These are phyloP conservation scores for Sporobolomyces pararoseus DNA, from an alignment of 768 basidiomycete species.

Conservation along the genomic window DNA sequence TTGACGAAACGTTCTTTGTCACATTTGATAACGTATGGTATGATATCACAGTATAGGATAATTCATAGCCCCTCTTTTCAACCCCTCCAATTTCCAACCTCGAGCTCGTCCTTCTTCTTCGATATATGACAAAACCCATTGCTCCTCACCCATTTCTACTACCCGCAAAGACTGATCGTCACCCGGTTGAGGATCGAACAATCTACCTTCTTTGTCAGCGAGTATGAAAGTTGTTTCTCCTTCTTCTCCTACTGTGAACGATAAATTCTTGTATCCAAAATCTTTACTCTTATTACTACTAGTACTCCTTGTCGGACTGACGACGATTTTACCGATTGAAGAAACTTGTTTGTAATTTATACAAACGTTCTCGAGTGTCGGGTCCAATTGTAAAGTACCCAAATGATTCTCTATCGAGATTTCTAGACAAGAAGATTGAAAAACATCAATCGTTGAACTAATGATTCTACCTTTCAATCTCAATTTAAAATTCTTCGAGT, in stretches of 20 bases:
- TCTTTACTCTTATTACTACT: background rate
- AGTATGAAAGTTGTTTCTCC: background rate
- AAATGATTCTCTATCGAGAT: constrained; percentile 10
- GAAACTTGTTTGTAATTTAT: background rate
- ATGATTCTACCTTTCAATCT: constrained; percentile 11
- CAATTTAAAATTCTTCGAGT: constrained; percentile 27
- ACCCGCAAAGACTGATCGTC: background rate
- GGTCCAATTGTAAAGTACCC: constrained; percentile 33
- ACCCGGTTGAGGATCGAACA: background rate
- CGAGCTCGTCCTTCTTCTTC: background rate
- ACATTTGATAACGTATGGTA: too few relatives aligned
- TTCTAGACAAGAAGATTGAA: background rate
- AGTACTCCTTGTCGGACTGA: background rate
- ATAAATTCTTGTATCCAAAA: constrained; percentile 9
- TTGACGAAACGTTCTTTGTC: too few relatives aligned
- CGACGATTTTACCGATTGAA: constrained; percentile 13
- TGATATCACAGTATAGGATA: constrained; percentile 19
- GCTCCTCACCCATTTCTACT: background rate
- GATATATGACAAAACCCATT: background rate
- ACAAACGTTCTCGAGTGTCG: constrained; percentile 1
- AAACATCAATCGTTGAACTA: constrained; percentile 30
- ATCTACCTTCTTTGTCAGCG: background rate
- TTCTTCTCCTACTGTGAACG: background rate
- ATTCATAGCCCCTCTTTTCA: constrained; percentile 21
- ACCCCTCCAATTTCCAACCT: background rate